Percentiles rank a stretch among this genome's conserved stretches.
phyloP scores from a whole-genome alignment of 2,329 filamentous ascomycete genomes.

The Colletotrichum spaethianum region DNA sequence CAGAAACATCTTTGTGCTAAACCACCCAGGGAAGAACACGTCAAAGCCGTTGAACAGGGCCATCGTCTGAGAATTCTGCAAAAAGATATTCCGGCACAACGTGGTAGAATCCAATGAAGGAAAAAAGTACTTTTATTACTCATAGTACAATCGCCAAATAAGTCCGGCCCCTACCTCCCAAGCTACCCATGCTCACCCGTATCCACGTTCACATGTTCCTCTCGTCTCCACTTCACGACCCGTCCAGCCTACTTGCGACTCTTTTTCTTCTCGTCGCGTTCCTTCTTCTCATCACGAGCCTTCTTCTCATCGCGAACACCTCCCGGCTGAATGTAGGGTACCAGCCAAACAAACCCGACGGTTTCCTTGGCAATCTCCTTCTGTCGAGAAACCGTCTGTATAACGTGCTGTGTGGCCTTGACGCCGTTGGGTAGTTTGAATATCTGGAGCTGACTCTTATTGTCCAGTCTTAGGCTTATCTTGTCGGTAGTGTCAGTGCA shows the following conservation, averaged over 20 bases:
- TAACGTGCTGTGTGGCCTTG: slow-evolving; percentile 1
- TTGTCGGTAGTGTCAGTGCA: slow-evolving; percentile 1
- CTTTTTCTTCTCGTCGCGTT: neutral
- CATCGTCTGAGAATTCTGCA: neutral
- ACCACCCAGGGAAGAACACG: neutral
- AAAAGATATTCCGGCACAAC: neutral
- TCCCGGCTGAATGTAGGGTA: slow-evolving; percentile 1
- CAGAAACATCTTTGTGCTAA: neutral
- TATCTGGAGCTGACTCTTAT: neutral
- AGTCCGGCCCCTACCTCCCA: neutral
- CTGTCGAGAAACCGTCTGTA: slow-evolving; percentile 2
- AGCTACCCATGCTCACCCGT: neutral
- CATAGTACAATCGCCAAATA: neutral
- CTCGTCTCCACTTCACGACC: neutral
- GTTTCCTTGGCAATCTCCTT: slow-evolving; percentile 7
- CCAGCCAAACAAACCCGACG: slow-evolving; percentile 2
- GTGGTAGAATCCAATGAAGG: neutral
- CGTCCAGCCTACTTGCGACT: neutral
- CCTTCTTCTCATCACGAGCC: too few species aligned
- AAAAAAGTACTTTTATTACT: slow-evolving; percentile 1
- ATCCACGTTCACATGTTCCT: slow-evolving; percentile 2
- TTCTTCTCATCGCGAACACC: neutral
- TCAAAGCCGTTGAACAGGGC: neutral
- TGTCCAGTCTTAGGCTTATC: neutral
- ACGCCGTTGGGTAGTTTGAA: slow-evolving; percentile 4